Evolutionary conservation across 1,284 basidiomycete genomes (phyloP), one percentile per base, ranked within the genome.

Genomic region (Cystobasidium pallidum): DNA sequence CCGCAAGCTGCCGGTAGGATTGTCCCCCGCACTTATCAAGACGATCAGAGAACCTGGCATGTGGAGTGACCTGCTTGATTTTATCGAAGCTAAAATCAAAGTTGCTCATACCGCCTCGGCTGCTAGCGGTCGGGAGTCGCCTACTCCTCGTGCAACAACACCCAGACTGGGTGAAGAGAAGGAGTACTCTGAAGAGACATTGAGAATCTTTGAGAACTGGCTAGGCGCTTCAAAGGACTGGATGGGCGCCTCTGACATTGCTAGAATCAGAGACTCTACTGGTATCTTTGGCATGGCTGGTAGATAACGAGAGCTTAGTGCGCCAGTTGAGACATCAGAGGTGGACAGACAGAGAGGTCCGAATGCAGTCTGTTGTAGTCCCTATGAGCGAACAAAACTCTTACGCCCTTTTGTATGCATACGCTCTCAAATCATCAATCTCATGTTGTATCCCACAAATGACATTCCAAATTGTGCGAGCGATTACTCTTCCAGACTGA

Each of bases 231-330:
- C 68, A 36, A 75, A 76, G 58, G 78, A 78, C 36, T 79, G 76
- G 75, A 76, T 80, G 65, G 64, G 73, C 39, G 77, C 79, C 24
- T 72, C 66, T 21, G 74, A 78, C 34, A 79, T 79, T 73, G 79
- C 79, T 11, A 70, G 77, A 43, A 77, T 80, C 32, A 52, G 79
- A 51, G 78, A 79, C 30, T 47, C 59, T 43, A 75, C 75, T 2
- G 77, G 78, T 0, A 73, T 79, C 30, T 76, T 75, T 36, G 78
- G 78, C 1, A 79, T 80, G 79, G 79, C 76, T 17, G 78, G 79
- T 6, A 51, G 63, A 52, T 79, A 62, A 74, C n/a, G 43, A 11
- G 3, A 45, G n/a, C n/a, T n/a, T 15, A n/a, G 4, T 45, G 11
- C 19, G 11, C 43, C n/a, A n/a, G n/a, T n/a, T n/a, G n/a, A n/a